Evolutionary conservation across 1,139 yeast genomes (phyloP), one percentile per base, ranked within the genome.

Genomic region (Magnusiomyces magnusii): DNA sequence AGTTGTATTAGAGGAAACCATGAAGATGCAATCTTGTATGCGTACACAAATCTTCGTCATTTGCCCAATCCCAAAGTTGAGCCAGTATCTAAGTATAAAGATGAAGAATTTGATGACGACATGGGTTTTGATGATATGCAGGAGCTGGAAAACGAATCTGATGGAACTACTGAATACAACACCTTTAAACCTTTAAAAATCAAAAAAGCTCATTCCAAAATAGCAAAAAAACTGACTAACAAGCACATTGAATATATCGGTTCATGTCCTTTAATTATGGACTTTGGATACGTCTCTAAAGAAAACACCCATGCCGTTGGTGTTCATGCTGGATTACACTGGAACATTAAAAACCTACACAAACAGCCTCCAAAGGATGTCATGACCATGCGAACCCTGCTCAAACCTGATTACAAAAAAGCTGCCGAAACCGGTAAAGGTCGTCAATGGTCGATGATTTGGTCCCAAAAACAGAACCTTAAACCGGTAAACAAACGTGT

Each of bases 1-100:
- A 83, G 82, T 56, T 91, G 96, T 70, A 83, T 92, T 2, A 74
- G 95, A 63, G 98, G 98, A 0, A 92, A 92, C 75, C 97, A 92
- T 71, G 98, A 92, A 69, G 78, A 84, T 65, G 83, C 81, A 63
- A 79, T 85, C 21, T 67, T 87, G 63, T 78, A 81, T 59, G 73
- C 83, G 67, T 87, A 87, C 67, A 82, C 87, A 1, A 76, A 75
- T 55, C 79, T 78, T 66, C 89, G 84, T 66, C 78, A 80, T 3
- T 72, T 85, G 50, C 73, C 68, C 7, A 62, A 55, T 3, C 76
- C 75, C 24, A 62, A 63, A 54, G 67, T 70, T 27, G 68, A 50
- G 19, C 57, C 59, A 5, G 39, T 47, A 2, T 42, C 60, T 23
- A 55, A 52, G 27, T 50, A 53, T 34, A 24, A 51, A 25, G 51